These are phyloP conservation scores for Teratosphaeria pseudoeucalypti DNA, from an alignment of 2,329 filamentous ascomycete genomes.

Conservation along the genomic window DNA sequence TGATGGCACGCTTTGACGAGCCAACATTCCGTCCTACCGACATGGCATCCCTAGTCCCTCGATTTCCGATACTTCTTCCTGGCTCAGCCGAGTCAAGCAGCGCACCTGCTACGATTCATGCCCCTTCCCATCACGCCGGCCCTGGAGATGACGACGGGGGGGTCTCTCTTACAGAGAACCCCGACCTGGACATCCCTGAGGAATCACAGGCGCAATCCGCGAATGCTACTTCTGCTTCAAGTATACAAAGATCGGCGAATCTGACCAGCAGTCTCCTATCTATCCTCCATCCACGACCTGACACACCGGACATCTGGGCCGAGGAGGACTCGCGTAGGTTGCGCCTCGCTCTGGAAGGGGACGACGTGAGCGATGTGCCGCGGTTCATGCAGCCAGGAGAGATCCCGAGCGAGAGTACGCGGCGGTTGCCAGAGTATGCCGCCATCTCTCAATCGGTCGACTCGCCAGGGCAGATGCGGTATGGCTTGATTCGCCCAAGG, in stretches of 20 bases:
- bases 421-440: neutral
- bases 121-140: neutral
- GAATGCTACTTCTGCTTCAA: neutral
- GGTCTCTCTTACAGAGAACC: neutral
- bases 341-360: slow-evolving; percentile 13
- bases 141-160: neutral
- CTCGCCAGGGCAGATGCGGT: neutral
- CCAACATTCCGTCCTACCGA: slow-evolving; percentile 17
- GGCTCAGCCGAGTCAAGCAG: neutral
- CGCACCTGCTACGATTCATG: neutral
- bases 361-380: slow-evolving; percentile 6
- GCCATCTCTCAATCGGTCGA: neutral
- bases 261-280: slow-evolving; percentile 1
- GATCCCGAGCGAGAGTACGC: neutral
- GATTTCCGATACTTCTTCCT: slow-evolving; percentile 1
- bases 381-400: slow-evolving; percentile 1
- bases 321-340: slow-evolving; percentile 16
- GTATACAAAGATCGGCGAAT: neutral
- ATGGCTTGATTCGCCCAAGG: neutral
- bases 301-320: slow-evolving; percentile 10
- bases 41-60: slow-evolving; percentile 9
- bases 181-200: neutral
- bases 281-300: slow-evolving; percentile 9
- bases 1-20: slow-evolving; percentile 20
- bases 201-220: neutral